A percentile compares a stretch with the other conserved stretches of the same genome.
phyloP scores from a whole-genome alignment of 768 basidiomycete genomes.

The Auricularia auricula-judae region DNA sequence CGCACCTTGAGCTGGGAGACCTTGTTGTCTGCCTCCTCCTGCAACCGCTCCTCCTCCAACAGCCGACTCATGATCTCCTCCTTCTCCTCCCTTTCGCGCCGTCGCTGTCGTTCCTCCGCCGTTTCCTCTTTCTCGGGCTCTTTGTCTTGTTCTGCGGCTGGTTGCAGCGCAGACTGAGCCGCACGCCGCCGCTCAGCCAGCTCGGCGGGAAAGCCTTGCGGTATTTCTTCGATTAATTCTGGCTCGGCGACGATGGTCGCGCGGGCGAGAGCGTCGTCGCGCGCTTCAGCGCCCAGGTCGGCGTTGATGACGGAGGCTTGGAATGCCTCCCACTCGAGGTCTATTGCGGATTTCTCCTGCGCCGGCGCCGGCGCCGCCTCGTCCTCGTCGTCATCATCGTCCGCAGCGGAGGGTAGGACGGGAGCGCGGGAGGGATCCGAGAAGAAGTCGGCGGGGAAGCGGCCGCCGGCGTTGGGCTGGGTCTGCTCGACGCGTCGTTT shows the following conservation, averaged over 20 bases:
- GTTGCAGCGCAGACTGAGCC: background rate
- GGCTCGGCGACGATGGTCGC: conserved; percentile 69
- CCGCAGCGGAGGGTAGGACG: conserved; percentile 9
- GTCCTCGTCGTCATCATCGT: conserved; percentile 27
- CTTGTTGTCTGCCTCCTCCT: conserved; percentile 79
- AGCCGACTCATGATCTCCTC: conserved; percentile 79
- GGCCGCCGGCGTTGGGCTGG: conserved; percentile 9
- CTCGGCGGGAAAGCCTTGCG: conserved; percentile 36
- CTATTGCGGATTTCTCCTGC: conserved; percentile 30
- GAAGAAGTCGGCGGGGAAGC: conserved; percentile 66
- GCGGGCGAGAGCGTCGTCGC: conserved; percentile 44
- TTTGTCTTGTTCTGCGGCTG: conserved; percentile 16
- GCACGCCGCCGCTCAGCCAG: background rate
- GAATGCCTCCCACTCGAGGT: conserved; percentile 66
- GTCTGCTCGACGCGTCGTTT: conserved; percentile 4
- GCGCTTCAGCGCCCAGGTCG: conserved; percentile 12
- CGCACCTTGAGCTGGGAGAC: conserved; percentile 48
- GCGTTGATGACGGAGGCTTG: conserved; percentile 47
- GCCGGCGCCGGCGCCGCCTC: conserved; percentile 21
- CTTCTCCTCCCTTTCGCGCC: conserved; percentile 34
- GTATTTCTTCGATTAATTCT: conserved; percentile 34
- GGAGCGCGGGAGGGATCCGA: conserved; percentile 58
- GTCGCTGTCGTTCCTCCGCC: conserved; percentile 1
- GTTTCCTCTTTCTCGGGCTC: conserved; percentile 15
- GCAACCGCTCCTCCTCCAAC: conserved; percentile 73